These are phyloP conservation scores for Blastomyces silverae DNA, from an alignment of 2,329 filamentous ascomycete species.

Conservation along the genomic window DNA sequence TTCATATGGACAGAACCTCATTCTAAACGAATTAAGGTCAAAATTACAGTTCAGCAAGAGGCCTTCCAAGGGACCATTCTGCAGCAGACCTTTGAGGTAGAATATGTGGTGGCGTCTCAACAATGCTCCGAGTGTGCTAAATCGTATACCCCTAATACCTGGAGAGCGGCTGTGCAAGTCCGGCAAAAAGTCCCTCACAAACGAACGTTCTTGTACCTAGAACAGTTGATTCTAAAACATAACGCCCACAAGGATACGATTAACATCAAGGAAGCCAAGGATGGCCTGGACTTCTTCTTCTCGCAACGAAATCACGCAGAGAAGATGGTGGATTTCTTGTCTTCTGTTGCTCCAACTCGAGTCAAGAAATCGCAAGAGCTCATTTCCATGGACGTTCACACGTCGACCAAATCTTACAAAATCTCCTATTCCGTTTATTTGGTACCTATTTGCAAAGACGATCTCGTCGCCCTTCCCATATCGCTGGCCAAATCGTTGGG, in stretches of 20 bases:
- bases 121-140: slow-evolving; percentile 95
- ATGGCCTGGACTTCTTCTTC: slow-evolving; percentile 95
- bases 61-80: slow-evolving; percentile 61
- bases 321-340: slow-evolving; percentile 84
- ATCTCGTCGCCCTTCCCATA: slow-evolving; percentile 86
- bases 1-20: slow-evolving; percentile 99
- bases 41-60: slow-evolving; percentile 82
- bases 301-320: slow-evolving; percentile 83
- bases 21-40: slow-evolving; percentile 84
- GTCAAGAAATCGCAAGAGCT: slow-evolving; percentile 84
- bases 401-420: slow-evolving; percentile 85
- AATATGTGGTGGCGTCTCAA: slow-evolving; percentile 82
- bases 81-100: slow-evolving; percentile 92
- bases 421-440: slow-evolving; percentile 86
- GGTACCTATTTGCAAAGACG: slow-evolving; percentile 94
- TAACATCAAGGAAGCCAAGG: slow-evolving; percentile 95
- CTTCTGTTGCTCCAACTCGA: slow-evolving; percentile 69
- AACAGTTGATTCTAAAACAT: slow-evolving; percentile 94
- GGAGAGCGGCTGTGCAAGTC: slow-evolving; percentile 88
- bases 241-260: slow-evolving; percentile 85
- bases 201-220: slow-evolving; percentile 73
- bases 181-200: slow-evolving; percentile 97
- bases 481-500: slow-evolving; percentile 79
- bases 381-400: slow-evolving; percentile 90
- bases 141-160: slow-evolving; percentile 93